Evolutionary conservation across 129 eudicot genomes (phyloP).

Genomic region (Dittrichia graveolens): DNA sequence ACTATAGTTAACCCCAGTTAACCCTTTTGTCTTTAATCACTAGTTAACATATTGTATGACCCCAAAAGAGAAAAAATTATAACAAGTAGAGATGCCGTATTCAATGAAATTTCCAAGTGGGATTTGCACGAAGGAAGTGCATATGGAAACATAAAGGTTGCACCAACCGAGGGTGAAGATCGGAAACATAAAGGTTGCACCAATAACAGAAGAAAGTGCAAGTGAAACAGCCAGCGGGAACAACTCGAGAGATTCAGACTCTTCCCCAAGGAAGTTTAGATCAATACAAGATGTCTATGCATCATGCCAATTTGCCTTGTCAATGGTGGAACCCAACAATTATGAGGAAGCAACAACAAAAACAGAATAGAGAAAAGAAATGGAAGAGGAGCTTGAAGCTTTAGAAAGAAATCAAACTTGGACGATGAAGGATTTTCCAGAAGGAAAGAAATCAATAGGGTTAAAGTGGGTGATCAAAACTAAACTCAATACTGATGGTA

Average conservation of each 20-base stretch:
- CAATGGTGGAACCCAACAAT: background rate
- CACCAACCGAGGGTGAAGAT: background rate
- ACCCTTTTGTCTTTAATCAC: no score
- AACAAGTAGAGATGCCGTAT: background rate
- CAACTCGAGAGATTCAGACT: no score
- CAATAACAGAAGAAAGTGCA: background rate
- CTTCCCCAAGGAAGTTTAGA: no score
- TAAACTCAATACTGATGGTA: background rate
- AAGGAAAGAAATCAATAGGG: background rate
- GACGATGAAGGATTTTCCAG: background rate
- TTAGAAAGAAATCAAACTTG: background rate
- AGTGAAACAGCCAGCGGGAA: background rate
- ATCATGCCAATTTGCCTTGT: background rate
- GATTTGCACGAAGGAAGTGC: background rate
- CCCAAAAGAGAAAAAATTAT: no score
- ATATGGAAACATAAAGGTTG: background rate
- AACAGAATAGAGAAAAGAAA: no score
- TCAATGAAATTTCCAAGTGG: background rate
- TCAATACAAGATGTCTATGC: background rate
- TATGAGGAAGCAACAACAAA: background rate
- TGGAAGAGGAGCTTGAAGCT: background rate
- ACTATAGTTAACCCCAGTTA: no score
- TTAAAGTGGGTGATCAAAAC: background rate
- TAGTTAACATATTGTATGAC: background rate
- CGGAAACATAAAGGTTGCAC: background rate